phyloP scores from a whole-genome alignment of 148 eudicot genomes.

The Silene conica region DNA sequence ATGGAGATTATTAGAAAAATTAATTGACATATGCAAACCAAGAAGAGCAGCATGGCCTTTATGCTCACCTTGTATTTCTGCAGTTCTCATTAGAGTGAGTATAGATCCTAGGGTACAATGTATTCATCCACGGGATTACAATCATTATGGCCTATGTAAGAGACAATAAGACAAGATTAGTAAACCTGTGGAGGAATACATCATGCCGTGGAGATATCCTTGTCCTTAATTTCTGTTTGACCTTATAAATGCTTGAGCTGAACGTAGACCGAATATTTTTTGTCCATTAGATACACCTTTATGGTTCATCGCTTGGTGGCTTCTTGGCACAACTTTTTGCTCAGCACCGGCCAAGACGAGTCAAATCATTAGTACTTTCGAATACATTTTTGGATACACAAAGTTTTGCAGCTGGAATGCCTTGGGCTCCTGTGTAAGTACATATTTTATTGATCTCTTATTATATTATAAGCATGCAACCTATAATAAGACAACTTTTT shows the following conservation, averaged over 20 bases:
- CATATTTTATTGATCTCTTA: not conserved
- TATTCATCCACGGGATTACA: not conserved
- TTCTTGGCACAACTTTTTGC: constrained; percentile 94
- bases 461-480: not conserved
- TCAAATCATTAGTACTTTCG: constrained; percentile 82
- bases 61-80: not conserved
- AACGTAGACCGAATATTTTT: not conserved
- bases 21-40: not conserved
- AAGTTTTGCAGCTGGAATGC: constrained; percentile 78
- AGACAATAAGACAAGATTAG: not conserved
- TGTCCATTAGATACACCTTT: constrained; percentile 75
- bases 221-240: not conserved
- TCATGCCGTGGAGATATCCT: not conserved
- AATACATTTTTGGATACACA: constrained; percentile 89
- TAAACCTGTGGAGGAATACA: not conserved
- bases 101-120: not conserved
- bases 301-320: constrained; percentile 96
- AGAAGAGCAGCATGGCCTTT: not conserved
- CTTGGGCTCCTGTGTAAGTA: constrained; percentile 96
- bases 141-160: not conserved
- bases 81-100: constrained; percentile 1
- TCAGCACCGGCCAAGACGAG: constrained; percentile 94
- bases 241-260: constrained; percentile 11
- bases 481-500: constrained; percentile 1
- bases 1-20: not conserved